Base-by-base conservation (phyloP, 371 early-diverging fungal genomes). In the Gilbertella persicaria region DNA sequence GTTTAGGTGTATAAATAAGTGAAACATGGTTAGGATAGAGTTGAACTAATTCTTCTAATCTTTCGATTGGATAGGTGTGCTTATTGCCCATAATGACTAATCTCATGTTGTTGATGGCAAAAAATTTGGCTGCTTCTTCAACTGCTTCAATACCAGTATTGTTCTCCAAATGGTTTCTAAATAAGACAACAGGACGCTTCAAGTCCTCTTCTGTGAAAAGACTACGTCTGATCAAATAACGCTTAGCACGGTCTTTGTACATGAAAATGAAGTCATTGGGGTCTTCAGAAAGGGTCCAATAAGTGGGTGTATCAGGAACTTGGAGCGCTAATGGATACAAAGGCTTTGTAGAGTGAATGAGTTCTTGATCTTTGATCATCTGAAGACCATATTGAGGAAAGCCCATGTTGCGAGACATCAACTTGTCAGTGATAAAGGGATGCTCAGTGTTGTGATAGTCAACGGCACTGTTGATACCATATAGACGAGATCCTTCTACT, bases 391-490 rank as follows among this genome's bases (percentile, higher is more conserved):
- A 67, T 12, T 64, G 44, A 1, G 86, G 85, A 42, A 69, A 86
- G 0, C 60, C 67, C 24, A 78, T 42, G 10, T 68, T 64, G 12
- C 75, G 66, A 0, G 58, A 53, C 5, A 63, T 60, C 30, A 86
- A 45, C 14, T 67, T 66, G 1, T 69, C 60, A 50, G 73, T 69
- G 1, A 68, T 73, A 53, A 84, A 86, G 7, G 86, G 86, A 55
- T 82, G 78, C 8, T 67, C 67, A n/a, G 54, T 45, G 24, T 58
- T 54, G 19, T 63, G 39, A 41, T 78, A 81, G 43, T 86, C 84
- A 16, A 86, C 58, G n/a, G 81, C 86, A 48, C 79, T 81, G 30
- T 77, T 80, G 35, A 86, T 79, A 12, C 86, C 86, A 50, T 79
- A 67, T 46, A 84, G 82, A 16, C 78, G 66, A 10, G 66, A 63